A percentile compares a stretch with the other conserved stretches of the same genome.
Evolutionary conservation across 768 basidiomycete genomes (phyloP).

Genomic region (Suillus lakei): DNA sequence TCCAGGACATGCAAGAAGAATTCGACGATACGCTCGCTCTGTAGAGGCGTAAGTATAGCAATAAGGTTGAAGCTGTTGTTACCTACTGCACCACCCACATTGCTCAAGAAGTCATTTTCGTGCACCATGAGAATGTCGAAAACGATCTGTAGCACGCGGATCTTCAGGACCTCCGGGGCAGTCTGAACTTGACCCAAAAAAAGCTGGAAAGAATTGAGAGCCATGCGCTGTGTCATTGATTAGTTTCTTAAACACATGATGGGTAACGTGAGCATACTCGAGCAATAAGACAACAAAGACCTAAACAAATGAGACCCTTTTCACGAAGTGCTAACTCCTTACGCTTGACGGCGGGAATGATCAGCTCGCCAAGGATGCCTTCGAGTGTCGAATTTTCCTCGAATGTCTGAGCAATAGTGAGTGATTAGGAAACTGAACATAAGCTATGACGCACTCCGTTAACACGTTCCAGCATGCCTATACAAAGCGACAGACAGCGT

Average conservation of each 20-base stretch:
- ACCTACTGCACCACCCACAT: constrained; percentile 42
- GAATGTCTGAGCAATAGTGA: constrained; percentile 43
- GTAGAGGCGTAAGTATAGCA: background rate
- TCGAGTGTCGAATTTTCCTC: constrained; percentile 74
- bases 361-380: constrained; percentile 76
- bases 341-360: constrained; percentile 88
- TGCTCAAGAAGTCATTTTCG: constrained; percentile 63
- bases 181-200: constrained; percentile 77
- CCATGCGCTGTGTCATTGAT: constrained; percentile 29
- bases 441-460: constrained; percentile 62
- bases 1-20: constrained; percentile 61
- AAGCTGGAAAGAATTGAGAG: constrained; percentile 67
- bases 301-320: constrained; percentile 70
- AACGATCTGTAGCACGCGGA: constrained; percentile 74
- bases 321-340: constrained; percentile 76
- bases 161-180: constrained; percentile 66
- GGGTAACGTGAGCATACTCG: constrained; percentile 18
- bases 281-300: constrained; percentile 80
- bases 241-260: background rate
- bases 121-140: constrained; percentile 91
- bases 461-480: constrained; percentile 85
- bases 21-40: constrained; percentile 67
- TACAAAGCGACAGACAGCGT: constrained; percentile 76
- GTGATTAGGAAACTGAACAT: background rate
- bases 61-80: background rate